These are phyloP conservation scores for Senna siamea DNA, from an alignment of 306 rosid genomes.

Conservation along the genomic window DNA sequence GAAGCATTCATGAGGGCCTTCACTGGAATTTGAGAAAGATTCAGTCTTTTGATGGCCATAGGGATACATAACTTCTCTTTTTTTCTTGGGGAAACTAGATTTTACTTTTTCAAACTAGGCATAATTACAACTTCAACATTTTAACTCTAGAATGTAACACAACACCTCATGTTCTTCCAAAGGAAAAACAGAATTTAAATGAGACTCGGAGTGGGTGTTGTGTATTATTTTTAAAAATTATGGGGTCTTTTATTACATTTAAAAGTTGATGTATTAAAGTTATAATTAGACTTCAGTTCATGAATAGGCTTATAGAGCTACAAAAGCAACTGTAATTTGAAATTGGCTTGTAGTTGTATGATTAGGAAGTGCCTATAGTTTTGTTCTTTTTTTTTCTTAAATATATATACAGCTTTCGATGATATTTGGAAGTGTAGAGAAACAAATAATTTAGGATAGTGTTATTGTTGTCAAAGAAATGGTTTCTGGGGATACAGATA, in stretches of 20 bases:
- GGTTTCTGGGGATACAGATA: not conserved
- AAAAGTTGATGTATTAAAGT: too few relatives aligned
- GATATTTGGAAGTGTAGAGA: too few relatives aligned
- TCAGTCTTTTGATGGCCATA: constrained; percentile 84
- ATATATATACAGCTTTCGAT: too few relatives aligned
- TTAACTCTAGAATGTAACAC: not conserved
- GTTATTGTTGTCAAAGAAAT: too few relatives aligned
- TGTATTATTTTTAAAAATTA: too few relatives aligned
- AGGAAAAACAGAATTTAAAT: too few relatives aligned
- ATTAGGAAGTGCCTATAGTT: too few relatives aligned
- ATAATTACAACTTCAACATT: too few relatives aligned
- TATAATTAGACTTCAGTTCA: too few relatives aligned
- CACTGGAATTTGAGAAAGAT: constrained; percentile 94
- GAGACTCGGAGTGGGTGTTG: not conserved
- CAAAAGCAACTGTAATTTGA: constrained; percentile 21
- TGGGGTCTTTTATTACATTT: too few relatives aligned
- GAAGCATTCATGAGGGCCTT: constrained; percentile 91
- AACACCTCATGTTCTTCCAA: not conserved
- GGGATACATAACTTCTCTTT: constrained; percentile 43
- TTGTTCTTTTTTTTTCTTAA: too few relatives aligned
- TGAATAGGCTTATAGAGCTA: not conserved
- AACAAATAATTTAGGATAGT: too few relatives aligned
- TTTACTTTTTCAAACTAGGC: not conserved
- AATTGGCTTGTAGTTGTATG: constrained; percentile 7
- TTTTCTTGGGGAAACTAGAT: not conserved